Conservation (phyloP, 2,329 filamentous ascomycete genomes). For the Byssochlamys sp. region DNA sequence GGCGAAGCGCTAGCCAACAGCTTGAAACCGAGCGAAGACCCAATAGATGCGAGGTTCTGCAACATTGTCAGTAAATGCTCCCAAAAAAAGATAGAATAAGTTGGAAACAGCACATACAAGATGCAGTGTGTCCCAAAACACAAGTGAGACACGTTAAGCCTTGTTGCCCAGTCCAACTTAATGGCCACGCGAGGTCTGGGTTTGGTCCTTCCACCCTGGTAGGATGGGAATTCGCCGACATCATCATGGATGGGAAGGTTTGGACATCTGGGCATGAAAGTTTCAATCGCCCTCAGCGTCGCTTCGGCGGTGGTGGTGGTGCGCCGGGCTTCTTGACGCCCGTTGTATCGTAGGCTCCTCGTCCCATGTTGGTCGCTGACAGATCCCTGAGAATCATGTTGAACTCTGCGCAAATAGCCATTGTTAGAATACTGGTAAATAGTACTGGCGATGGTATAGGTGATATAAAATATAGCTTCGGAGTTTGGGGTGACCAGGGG, state of each 20-base stretch:
- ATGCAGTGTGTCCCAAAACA: neutral
- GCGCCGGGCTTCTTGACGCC: constrained; percentile 41
- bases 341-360: constrained; percentile 44
- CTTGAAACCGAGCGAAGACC: neutral
- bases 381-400: constrained; percentile 34
- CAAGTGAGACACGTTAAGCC: neutral
- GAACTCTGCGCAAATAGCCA: constrained; percentile 22
- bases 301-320: constrained; percentile 36
- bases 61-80: neutral
- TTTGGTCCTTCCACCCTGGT: neutral
- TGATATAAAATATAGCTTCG: neutral
- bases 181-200: neutral
- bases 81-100: neutral
- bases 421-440: constrained; percentile 16
- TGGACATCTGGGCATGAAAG: neutral
- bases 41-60: neutral
- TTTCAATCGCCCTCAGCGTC: constrained; percentile 13
- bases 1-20: neutral
- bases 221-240: neutral
- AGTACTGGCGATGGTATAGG: neutral
- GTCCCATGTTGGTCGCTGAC: constrained; percentile 40
- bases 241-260: neutral
- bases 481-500: neutral
- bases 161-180: neutral
- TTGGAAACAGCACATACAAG: neutral